Evolutionary conservation across 2,329 filamentous ascomycete genomes (phyloP), one percentile per base, ranked within the genome.

Genomic region (Colletotrichum phormii): DNA sequence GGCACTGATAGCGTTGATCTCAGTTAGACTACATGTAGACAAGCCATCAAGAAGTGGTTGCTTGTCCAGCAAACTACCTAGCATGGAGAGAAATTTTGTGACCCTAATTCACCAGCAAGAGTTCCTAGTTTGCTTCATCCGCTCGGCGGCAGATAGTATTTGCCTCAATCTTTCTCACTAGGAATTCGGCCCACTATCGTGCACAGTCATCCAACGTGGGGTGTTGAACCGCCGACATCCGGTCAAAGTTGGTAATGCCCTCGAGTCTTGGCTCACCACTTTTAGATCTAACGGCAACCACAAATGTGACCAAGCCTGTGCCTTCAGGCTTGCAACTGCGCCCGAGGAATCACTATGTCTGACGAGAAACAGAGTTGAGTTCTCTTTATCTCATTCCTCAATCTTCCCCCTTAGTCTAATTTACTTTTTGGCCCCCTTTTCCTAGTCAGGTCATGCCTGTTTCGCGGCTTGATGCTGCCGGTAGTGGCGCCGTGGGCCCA

Each of bases 391-490:
- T 12, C 15, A 35, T 24, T 4, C 24, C 35, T 13, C 33, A 15
- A 24, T 49, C 49, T 33, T 31, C 18, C 60, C 46, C 60, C 70
- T 64, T 57, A 55, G 60, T 64, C 12, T 64, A 57, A 18, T 57
- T 49, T 18, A 57, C 60, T 72, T 72, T 57, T 29, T 35, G 5
- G 46, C 33, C 59, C 61, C 55, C 49, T 64, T 57, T n/a, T n/a
- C 18, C 22, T 57, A 42, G 24, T 37, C 35, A 35, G 51, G 66
- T 7, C 26, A 64, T 72, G 66, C 60, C 51, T 70, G 67, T 42
- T 15, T 15, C 33, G 15, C 54, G 70, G 60, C 26, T 46, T 22
- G 15, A 18, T 18, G 2, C 11, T 55, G 29, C 29, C 60, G 55
- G 12, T 1, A 7, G 55, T n/a, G 67, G 60, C 55, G 61, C 55